Evolutionary conservation across 768 basidiomycete species (phyloP).

Genomic region (Agaricus subrufescens): DNA sequence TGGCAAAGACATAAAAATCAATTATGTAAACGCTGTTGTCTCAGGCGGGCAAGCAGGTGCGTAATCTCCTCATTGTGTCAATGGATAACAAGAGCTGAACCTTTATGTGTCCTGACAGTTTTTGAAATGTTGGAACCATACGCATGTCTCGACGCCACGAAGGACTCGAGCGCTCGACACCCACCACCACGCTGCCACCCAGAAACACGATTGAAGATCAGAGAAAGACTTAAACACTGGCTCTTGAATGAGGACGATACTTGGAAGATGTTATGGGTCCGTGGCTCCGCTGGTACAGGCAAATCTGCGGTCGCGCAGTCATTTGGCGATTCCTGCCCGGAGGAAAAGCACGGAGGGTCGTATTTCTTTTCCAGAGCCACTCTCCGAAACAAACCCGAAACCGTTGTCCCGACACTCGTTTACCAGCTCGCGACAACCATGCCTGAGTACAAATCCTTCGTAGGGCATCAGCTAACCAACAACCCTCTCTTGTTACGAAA

Average conservation of each 20-base stretch:
- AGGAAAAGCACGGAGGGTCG: not conserved
- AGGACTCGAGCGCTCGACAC: not conserved
- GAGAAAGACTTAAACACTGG: not conserved
- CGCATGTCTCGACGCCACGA: not conserved
- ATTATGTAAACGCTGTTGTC: no score
- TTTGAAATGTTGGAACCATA: not conserved
- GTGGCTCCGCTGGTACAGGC: no score
- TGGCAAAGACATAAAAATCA: no score
- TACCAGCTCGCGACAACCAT: conserved; percentile 1
- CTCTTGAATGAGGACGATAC: not conserved
- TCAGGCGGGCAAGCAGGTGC: no score
- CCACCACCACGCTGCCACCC: not conserved
- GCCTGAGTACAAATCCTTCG: not conserved
- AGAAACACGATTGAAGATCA: not conserved
- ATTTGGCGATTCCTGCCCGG: not conserved
- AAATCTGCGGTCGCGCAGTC: conserved; percentile 6
- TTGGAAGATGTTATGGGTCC: not conserved
- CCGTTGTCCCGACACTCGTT: not conserved
- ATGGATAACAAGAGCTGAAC: no score
- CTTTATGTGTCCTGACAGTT: no score
- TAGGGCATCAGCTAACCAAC: not conserved
- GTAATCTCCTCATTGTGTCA: no score
- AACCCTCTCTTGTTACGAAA: not conserved
- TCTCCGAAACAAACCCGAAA: not conserved
- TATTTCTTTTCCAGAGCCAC: conserved; percentile 3